A percentile compares a stretch with the other conserved stretches of the same genome.
Conservation (phyloP, 1,284 basidiomycete species). For the Hemileia vastatrix region DNA sequence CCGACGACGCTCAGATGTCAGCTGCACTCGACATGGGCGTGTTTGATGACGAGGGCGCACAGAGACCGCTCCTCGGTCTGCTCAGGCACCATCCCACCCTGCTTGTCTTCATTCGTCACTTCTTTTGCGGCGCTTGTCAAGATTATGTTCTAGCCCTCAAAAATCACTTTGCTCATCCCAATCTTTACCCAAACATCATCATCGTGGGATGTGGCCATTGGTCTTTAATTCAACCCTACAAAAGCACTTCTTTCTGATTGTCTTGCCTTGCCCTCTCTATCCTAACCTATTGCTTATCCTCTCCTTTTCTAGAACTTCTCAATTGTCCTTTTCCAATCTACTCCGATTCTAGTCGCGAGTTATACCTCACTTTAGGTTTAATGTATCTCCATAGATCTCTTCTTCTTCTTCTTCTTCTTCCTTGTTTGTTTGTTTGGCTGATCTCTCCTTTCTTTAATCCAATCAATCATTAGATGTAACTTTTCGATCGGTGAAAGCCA, state of each 20-base stretch:
- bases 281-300: neutral
- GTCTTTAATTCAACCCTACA: constrained; percentile 15
- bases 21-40: no score
- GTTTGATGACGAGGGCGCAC: constrained; percentile 6
- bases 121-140: constrained; percentile 10
- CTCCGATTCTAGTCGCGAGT: neutral
- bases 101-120: constrained; percentile 18
- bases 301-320: neutral
- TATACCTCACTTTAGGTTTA: constrained; percentile 3
- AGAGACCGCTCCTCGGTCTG: constrained; percentile 10
- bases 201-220: constrained; percentile 19
- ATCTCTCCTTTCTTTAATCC: no score
- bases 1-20: no score
- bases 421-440: no score
- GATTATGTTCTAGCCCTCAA: constrained; percentile 5
- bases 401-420: no score
- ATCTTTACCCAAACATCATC: neutral
- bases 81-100: constrained; percentile 7
- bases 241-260: neutral
- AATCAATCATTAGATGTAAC: constrained; percentile 5
- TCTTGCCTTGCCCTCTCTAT: neutral
- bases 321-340: constrained; percentile 12
- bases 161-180: neutral
- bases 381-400: neutral
- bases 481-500: constrained; percentile 1